phyloP scores from a whole-genome alignment of 495 filamentous ascomycete species.

The Xylaria scruposa region DNA sequence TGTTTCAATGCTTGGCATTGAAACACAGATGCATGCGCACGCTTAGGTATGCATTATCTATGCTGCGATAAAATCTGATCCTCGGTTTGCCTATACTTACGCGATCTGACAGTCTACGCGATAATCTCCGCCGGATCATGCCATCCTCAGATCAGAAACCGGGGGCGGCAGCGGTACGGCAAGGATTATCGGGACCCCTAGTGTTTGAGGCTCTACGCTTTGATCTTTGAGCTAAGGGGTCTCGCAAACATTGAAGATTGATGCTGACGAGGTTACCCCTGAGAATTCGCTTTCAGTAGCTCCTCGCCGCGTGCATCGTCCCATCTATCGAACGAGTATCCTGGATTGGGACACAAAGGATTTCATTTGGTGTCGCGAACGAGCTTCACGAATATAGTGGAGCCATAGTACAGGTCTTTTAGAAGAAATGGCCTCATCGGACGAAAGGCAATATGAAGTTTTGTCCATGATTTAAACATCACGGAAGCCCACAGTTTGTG shows the following conservation, averaged over 20 bases:
- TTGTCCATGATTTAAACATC: conserved; percentile 27
- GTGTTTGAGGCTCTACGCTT: conserved; percentile 43
- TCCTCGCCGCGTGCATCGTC: conserved; percentile 37
- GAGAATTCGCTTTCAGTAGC: conserved; percentile 28
- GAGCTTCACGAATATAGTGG: conserved; percentile 20
- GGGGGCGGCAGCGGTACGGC: conserved; percentile 30
- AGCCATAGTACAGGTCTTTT: neutral
- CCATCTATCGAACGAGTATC: conserved; percentile 41
- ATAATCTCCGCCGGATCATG: conserved; percentile 35
- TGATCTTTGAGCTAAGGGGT: conserved; percentile 33
- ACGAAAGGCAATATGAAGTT: neutral
- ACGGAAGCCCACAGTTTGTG: conserved; percentile 25
- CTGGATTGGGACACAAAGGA: conserved; percentile 31
- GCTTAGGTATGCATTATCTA: conserved; percentile 1
- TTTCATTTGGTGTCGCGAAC: conserved; percentile 34
- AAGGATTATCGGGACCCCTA: conserved; percentile 37
- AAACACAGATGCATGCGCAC: neutral
- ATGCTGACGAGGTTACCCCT: conserved; percentile 23
- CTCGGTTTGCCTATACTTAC: neutral
- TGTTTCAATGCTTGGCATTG: conserved; percentile 16
- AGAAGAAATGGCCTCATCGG: neutral
- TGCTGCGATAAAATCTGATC: neutral
- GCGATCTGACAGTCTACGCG: conserved; percentile 4
- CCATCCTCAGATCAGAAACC: conserved; percentile 43
- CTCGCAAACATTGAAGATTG: conserved; percentile 22